phyloP scores from a whole-genome alignment of 495 filamentous ascomycete species.

The Rostrohypoxylon terebratum region DNA sequence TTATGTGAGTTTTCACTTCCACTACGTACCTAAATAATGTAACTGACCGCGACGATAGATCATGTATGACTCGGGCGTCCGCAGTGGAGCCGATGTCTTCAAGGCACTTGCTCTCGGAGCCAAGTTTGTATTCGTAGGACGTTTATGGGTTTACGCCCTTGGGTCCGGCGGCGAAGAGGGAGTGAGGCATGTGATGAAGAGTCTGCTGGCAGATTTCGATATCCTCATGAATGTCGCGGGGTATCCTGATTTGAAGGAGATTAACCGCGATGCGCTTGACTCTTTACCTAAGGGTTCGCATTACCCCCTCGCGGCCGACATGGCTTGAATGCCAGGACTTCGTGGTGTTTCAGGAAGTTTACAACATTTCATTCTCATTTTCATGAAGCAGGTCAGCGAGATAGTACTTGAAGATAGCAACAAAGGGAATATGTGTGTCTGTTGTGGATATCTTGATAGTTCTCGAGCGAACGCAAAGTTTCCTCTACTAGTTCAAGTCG shows the following conservation, averaged over 20 bases:
- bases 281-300: slow-evolving; percentile 48
- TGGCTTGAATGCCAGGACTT: slow-evolving; percentile 22
- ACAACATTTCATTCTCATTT: neutral
- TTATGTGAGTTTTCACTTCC: slow-evolving; percentile 31
- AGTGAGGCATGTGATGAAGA: slow-evolving; percentile 73
- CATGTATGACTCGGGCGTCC: slow-evolving; percentile 73
- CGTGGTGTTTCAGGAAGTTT: neutral
- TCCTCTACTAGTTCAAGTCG: slow-evolving; percentile 15
- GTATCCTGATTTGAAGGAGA: slow-evolving; percentile 65
- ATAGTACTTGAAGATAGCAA: neutral
- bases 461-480: slow-evolving; percentile 22
- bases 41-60: slow-evolving; percentile 57
- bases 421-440: slow-evolving; percentile 33
- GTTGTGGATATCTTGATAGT: slow-evolving; percentile 28
- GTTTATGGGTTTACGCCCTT: slow-evolving; percentile 72
- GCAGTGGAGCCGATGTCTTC: slow-evolving; percentile 67
- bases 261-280: slow-evolving; percentile 58
- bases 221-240: slow-evolving; percentile 75
- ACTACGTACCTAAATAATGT: neutral
- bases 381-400: neutral
- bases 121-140: slow-evolving; percentile 71
- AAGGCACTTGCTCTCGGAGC: slow-evolving; percentile 75
- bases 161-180: slow-evolving; percentile 70
- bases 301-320: slow-evolving; percentile 35
- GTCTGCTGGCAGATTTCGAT: slow-evolving; percentile 73